Percentiles rank a stretch among this genome's conserved stretches.
Evolutionary conservation across 208 protist species (phyloP).

Genomic region (Sergeia podlipaevii): DNA sequence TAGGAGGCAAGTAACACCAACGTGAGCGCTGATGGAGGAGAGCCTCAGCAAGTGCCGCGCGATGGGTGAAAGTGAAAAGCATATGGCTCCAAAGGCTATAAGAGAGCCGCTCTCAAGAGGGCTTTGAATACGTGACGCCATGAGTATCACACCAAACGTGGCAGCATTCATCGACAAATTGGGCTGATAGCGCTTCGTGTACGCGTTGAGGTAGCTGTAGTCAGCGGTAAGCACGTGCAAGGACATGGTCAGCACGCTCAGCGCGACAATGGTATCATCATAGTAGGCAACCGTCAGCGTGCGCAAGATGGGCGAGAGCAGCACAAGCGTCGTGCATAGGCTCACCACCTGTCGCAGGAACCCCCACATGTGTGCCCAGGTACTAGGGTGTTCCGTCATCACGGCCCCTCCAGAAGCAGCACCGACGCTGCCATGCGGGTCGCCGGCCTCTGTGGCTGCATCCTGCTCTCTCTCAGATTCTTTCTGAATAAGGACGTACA

Average conservation of each 20-base stretch:
- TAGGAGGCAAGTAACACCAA: slow-evolving; percentile 58
- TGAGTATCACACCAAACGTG: slow-evolving; percentile 75
- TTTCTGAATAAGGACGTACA: slow-evolving; percentile 31
- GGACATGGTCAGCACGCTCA: slow-evolving; percentile 76
- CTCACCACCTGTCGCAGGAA: slow-evolving; percentile 51
- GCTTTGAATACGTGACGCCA: slow-evolving; percentile 78
- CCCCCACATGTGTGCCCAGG: slow-evolving; percentile 30
- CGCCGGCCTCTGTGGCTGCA: background rate
- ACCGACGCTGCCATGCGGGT: background rate
- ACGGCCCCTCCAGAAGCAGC: background rate
- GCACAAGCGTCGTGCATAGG: slow-evolving; percentile 45
- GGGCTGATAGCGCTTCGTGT: slow-evolving; percentile 52
- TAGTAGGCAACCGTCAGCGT: slow-evolving; percentile 85
- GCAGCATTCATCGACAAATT: slow-evolving; percentile 81
- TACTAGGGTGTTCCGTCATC: slow-evolving; percentile 4
- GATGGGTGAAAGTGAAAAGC: slow-evolving; percentile 83
- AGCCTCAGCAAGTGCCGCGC: slow-evolving; percentile 61
- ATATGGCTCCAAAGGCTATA: slow-evolving; percentile 82
- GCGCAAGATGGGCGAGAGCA: slow-evolving; percentile 78
- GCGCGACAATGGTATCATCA: slow-evolving; percentile 88
- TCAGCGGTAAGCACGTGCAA: slow-evolving; percentile 75
- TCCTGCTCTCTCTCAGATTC: slow-evolving; percentile 8
- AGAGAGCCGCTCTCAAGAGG: slow-evolving; percentile 61
- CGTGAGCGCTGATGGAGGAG: slow-evolving; percentile 55
- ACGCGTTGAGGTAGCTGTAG: slow-evolving; percentile 86